Evolutionary conservation across 768 basidiomycete genomes (phyloP).

Genomic region (Podaxis mareebaensis): DNA sequence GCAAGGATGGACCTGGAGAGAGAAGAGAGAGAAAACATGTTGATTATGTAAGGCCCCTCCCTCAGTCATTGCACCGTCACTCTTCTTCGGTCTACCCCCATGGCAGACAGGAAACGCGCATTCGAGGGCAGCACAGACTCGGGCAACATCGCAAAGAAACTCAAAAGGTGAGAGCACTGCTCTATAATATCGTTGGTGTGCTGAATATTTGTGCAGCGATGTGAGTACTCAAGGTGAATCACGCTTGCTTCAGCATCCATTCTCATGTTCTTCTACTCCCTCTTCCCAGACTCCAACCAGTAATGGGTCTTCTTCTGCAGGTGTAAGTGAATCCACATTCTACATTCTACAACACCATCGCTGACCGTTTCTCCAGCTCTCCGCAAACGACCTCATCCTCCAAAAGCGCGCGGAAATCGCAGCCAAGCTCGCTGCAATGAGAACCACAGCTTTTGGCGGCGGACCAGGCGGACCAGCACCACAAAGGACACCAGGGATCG

Average conservation of each 20-base stretch:
- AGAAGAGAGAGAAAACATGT: slow-evolving; percentile 47
- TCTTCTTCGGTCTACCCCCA: slow-evolving; percentile 23
- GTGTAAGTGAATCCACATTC: slow-evolving; percentile 41
- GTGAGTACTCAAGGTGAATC: slow-evolving; percentile 87
- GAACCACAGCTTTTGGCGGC: slow-evolving; percentile 37
- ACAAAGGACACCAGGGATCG: slow-evolving; percentile 27
- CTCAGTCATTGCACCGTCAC: neutral
- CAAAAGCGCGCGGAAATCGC: slow-evolving; percentile 84
- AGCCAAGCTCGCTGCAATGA: slow-evolving; percentile 82
- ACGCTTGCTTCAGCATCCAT: slow-evolving; percentile 39
- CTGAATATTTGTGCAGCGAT: slow-evolving; percentile 46
- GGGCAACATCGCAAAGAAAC: slow-evolving; percentile 51
- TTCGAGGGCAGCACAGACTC: slow-evolving; percentile 55
- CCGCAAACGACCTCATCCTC: slow-evolving; percentile 69
- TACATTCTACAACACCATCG: slow-evolving; percentile 5
- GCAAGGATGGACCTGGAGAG: slow-evolving; percentile 30
- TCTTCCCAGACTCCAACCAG: slow-evolving; percentile 55
- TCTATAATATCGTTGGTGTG: slow-evolving; percentile 13
- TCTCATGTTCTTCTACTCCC: slow-evolving; percentile 70
- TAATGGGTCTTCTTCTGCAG: slow-evolving; percentile 39
- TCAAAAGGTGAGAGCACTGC: slow-evolving; percentile 57
- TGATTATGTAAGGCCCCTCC: slow-evolving; percentile 25
- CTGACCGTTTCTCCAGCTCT: slow-evolving; percentile 33
- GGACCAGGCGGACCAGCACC: slow-evolving; percentile 19
- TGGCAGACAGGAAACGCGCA: slow-evolving; percentile 70